Percentiles rank a stretch among this genome's conserved stretches.
phyloP scores from a whole-genome alignment of 306 rosid genomes.

The Cicer arietinum region DNA sequence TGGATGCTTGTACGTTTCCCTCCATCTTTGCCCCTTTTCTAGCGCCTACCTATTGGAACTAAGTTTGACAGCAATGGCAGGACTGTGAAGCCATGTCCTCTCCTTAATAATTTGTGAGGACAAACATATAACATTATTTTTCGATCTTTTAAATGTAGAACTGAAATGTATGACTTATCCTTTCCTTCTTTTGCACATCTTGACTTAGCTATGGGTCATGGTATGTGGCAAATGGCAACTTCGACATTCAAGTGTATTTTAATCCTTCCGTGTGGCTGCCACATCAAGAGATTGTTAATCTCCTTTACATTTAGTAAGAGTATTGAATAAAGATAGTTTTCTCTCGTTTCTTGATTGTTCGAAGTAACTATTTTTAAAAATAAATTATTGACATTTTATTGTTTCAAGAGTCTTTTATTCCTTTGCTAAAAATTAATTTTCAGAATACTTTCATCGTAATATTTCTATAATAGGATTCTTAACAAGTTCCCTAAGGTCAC shows the following conservation, averaged over 20 bases:
- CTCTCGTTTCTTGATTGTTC: neutral
- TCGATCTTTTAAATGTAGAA: neutral
- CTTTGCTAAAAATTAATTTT: too few species aligned
- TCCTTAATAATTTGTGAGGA: conserved; percentile 19
- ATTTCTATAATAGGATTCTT: too few species aligned
- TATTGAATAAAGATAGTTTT: conserved; percentile 25
- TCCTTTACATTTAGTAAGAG: conserved; percentile 13
- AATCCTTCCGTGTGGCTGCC: neutral
- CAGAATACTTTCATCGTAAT: too few species aligned
- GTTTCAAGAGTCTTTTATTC: too few species aligned
- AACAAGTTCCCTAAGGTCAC: too few species aligned
- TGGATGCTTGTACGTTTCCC: conserved; percentile 98
- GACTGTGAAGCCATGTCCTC: conserved; percentile 6
- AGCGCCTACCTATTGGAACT: conserved; percentile 16
- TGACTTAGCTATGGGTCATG: conserved; percentile 1
- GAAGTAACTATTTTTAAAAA: too few species aligned
- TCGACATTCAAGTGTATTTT: conserved; percentile 9
- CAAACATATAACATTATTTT: conserved; percentile 20
- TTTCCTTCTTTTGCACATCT: neutral
- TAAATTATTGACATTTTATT: too few species aligned
- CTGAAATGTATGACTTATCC: neutral
- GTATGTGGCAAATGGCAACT: conserved; percentile 9
- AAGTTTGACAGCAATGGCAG: conserved; percentile 16
- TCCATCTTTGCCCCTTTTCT: conserved; percentile 75
- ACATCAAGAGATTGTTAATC: neutral